Conservation (phyloP, 169 alveolate species). For the Fabrea salina region DNA sequence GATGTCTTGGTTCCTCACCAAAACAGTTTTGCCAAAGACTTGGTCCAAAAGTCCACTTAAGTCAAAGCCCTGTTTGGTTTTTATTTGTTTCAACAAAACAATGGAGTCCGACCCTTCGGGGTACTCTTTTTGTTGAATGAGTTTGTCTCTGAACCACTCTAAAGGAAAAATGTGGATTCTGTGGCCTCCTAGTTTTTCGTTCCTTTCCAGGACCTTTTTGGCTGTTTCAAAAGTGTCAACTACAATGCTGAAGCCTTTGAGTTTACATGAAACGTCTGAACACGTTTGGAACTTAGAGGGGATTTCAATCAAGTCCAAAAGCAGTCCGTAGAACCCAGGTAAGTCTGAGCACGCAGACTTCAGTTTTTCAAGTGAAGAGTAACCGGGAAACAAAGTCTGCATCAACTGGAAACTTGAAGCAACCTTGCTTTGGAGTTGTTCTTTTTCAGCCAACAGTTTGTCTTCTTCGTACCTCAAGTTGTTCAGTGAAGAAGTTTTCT, state of each 20-base stretch:
- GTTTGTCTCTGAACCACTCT: conserved; percentile 37
- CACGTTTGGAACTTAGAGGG: conserved; percentile 51
- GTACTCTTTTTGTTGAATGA: conserved; percentile 25
- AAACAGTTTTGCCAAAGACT: conserved; percentile 49
- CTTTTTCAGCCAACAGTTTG: not conserved
- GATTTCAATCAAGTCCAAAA: conserved; percentile 59
- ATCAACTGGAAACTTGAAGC: not conserved
- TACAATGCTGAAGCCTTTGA: conserved; percentile 56
- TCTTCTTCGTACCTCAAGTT: conserved; percentile 8
- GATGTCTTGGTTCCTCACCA: conserved; percentile 52
- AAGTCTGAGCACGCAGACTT: conserved; percentile 28
- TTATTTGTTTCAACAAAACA: conserved; percentile 51
- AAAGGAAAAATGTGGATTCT: conserved; percentile 65
- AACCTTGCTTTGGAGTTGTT: not conserved
- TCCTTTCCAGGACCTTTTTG: conserved; percentile 56
- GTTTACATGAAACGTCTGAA: conserved; percentile 62
- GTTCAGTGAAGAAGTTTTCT: not conserved
- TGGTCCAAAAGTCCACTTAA: conserved; percentile 37
- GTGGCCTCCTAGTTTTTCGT: conserved; percentile 69
- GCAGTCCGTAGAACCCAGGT: conserved; percentile 60
- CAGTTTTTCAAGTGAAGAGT: conserved; percentile 12
- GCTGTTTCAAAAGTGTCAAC: conserved; percentile 69
- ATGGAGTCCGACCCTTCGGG: conserved; percentile 51
- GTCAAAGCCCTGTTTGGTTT: conserved; percentile 46
- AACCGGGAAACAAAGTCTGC: not conserved